These are phyloP conservation scores for Gossypium stocksii DNA, from an alignment of 345 rosid genomes.

Conservation along the genomic window DNA sequence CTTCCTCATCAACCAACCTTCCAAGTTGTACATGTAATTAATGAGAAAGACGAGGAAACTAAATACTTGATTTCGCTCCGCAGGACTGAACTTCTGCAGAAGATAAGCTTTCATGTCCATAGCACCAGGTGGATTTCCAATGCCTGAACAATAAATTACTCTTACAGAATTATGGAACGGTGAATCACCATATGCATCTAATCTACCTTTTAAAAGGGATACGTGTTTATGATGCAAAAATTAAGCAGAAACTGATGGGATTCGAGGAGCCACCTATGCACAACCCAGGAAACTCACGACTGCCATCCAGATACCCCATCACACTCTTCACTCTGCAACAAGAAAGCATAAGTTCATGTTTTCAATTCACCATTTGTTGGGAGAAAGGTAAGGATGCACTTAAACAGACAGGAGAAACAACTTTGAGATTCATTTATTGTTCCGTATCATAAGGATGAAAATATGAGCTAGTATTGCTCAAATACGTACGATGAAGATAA, in stretches of 20 bases:
- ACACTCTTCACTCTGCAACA: constrained; percentile 70
- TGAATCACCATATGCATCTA: not conserved
- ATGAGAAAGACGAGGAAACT: no score
- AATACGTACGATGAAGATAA: no score
- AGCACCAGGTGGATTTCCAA: constrained; percentile 80
- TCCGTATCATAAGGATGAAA: not conserved
- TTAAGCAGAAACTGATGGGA: not conserved
- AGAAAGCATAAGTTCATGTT: not conserved
- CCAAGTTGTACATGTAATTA: no score
- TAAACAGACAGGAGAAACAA: no score
- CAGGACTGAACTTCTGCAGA: no score
- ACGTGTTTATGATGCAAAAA: no score
- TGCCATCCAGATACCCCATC: constrained; percentile 64
- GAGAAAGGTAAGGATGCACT: not conserved
- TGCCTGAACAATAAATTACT: constrained; percentile 37
- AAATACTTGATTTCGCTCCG: no score
- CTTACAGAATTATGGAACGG: not conserved
- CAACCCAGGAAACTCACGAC: not conserved
- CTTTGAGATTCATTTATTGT: not conserved
- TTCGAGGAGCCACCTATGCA: constrained; percentile 1
- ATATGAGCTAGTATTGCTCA: no score
- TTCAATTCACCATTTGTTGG: not conserved
- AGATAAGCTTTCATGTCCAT: no score
- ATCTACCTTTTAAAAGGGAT: no score
- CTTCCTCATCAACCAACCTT: no score